Evolutionary conservation across 2,329 filamentous ascomycete genomes (phyloP), one percentile per base, ranked within the genome.

Genomic region (Aureobasidium sp.): DNA sequence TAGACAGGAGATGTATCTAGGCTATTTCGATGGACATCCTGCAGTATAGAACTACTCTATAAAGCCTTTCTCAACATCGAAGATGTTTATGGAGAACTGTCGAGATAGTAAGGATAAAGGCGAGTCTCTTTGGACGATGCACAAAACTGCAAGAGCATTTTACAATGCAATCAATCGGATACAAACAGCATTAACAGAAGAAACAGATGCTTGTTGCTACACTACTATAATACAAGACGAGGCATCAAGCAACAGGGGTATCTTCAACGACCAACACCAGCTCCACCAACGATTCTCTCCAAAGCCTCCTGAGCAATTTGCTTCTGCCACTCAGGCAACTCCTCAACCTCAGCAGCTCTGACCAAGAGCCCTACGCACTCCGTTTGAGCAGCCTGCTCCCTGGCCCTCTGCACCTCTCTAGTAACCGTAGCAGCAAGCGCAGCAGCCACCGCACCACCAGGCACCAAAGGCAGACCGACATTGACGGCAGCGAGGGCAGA

Each of bases 71-170:
- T 29, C 29, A 4, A 29, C 4, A 29, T 29, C 29, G 2, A 3
- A 29, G 17, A 41, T 20, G 12, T 9, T 8, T n/a, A 42, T 7
- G 9, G 39, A 22, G 8, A 42, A 0, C 1, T 22, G 7, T 22
- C 6, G 9, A 12, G 1, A 20, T 4, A 3, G 2, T 1, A 1
- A n/a, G 8, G 2, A 11, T 2, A 41, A 17, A 7, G 4, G 1
- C 2, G 15, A 17, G 29, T 42, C 8, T 42, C 39, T 11, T 42
- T 11, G 39, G n/a, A 11, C 39, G 22, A 0, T 7, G 5, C n/a
- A 11, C 17, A 5, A 17, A 2, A 11, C 9, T 20, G 4, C 3
- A 42, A 22, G n/a, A 8, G 1, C n/a, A 42, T 4, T 4, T 11
- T 42, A n/a, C 39, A 22, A 20, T 20, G 7, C 4, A 2, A 22